Evolutionary conservation across 345 rosid species (phyloP).

Genomic region (Salix exigua): DNA sequence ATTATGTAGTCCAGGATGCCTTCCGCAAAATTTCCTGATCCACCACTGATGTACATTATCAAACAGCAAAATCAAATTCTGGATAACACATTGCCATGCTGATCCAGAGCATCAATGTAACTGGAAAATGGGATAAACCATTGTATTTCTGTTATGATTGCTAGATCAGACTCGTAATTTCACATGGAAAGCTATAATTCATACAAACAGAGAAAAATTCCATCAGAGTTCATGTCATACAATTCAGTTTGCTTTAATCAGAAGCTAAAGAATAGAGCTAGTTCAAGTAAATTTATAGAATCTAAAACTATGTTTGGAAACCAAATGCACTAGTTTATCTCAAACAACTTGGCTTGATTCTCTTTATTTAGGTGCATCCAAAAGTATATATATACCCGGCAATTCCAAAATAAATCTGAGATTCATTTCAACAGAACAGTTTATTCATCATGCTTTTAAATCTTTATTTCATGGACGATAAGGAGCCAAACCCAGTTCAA

Average conservation of each 20-base stretch:
- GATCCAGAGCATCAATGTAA: slow-evolving; percentile 2
- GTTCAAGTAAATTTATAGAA: background rate
- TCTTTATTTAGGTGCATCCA: background rate
- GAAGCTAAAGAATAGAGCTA: background rate
- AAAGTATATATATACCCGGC: background rate
- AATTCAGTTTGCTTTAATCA: background rate
- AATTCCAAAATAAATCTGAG: background rate
- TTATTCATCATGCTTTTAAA: background rate
- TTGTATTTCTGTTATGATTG: background rate
- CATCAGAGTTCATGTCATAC: background rate
- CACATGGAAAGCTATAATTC: background rate
- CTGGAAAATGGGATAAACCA: background rate
- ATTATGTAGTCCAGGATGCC: slow-evolving; percentile 93
- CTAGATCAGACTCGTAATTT: background rate
- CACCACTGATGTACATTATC: slow-evolving; percentile 75
- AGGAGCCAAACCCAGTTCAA: background rate
- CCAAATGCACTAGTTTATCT: background rate
- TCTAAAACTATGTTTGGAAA: background rate
- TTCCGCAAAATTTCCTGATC: slow-evolving; percentile 95
- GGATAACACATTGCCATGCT: background rate
- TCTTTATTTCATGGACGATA: background rate
- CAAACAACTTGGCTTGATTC: background rate
- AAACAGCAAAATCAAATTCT: slow-evolving; percentile 18
- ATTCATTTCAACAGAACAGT: background rate
- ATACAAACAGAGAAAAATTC: slow-evolving; percentile 1